Conservation (phyloP, 768 basidiomycete species). For the Fomitopsis serialis region DNA sequence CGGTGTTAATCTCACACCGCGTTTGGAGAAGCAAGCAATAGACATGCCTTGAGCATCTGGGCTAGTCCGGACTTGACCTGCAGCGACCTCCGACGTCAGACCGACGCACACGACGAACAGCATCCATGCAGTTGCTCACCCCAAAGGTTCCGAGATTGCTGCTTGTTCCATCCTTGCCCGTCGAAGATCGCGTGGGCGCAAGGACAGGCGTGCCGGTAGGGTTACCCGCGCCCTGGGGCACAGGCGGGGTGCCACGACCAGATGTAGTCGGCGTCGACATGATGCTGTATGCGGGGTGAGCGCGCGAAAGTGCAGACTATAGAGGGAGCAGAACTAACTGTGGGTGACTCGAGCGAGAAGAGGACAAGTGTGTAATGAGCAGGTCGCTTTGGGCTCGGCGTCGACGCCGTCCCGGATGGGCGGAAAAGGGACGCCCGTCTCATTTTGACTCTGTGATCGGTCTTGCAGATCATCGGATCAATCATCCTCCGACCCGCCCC, state of each 20-base stretch:
- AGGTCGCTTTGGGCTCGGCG: too few species aligned
- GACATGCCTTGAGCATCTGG: slow-evolving; percentile 87
- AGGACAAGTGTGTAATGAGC: too few species aligned
- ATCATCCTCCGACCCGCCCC: too few species aligned
- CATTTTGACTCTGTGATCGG: too few species aligned
- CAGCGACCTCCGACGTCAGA: not conserved
- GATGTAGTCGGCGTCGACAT: slow-evolving; percentile 23
- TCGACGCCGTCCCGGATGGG: too few species aligned
- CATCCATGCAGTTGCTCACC: slow-evolving; percentile 30
- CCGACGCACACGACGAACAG: not conserved
- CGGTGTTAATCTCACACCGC: not conserved
- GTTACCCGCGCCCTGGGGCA: slow-evolving; percentile 32
- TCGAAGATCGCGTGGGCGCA: slow-evolving; percentile 49
- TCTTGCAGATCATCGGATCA: too few species aligned
- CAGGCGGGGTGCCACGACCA: slow-evolving; percentile 17
- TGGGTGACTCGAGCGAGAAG: too few species aligned
- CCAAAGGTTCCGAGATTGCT: slow-evolving; percentile 69
- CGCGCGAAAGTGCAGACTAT: not conserved
- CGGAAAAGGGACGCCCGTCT: too few species aligned
- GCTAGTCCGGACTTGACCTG: slow-evolving; percentile 92
- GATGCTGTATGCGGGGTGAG: not conserved
- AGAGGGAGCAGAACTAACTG: too few species aligned
- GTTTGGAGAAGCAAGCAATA: slow-evolving; percentile 6
- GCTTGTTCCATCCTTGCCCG: slow-evolving; percentile 44
- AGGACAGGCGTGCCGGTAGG: slow-evolving; percentile 34